Evolutionary conservation across 2,329 filamentous ascomycete genomes (phyloP).

Genomic region (Hymenoscyphus scutula): DNA sequence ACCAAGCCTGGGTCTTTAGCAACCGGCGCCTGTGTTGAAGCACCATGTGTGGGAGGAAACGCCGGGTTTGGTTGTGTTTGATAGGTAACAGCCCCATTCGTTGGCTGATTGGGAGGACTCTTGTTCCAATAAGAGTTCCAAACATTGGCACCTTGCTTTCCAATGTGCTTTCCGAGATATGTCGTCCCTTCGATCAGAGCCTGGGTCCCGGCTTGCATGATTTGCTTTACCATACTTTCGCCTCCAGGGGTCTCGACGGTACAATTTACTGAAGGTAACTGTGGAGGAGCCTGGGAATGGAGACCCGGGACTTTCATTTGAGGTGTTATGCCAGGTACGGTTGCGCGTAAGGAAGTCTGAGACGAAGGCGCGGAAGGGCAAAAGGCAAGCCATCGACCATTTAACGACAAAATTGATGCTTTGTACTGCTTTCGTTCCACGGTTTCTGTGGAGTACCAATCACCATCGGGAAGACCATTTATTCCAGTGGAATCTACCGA

Average conservation of each 20-base stretch:
- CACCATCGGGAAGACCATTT: conserved; percentile 27
- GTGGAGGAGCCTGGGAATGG: conserved; percentile 63
- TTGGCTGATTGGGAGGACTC: conserved; percentile 43
- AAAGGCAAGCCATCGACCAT: conserved; percentile 73
- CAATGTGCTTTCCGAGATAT: conserved; percentile 75
- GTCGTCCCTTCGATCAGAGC: conserved; percentile 72
- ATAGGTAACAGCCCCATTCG: conserved; percentile 41
- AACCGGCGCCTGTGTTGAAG: conserved; percentile 49
- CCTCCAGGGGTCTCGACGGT: conserved; percentile 70
- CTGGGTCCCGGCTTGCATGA: conserved; percentile 77
- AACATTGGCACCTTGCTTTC: conserved; percentile 72
- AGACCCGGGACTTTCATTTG: conserved; percentile 55
- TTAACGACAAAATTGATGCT: conserved; percentile 66
- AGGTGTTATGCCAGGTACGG: conserved; percentile 53
- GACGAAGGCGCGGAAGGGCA: conserved; percentile 70
- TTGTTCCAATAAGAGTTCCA: conserved; percentile 81
- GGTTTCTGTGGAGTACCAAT: conserved; percentile 42
- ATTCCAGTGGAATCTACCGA: conserved; percentile 38
- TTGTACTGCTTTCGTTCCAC: conserved; percentile 44
- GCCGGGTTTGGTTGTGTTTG: conserved; percentile 31
- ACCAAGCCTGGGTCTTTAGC: conserved; percentile 70
- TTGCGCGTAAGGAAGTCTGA: conserved; percentile 66
- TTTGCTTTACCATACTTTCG: conserved; percentile 70
- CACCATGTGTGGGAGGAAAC: conserved; percentile 75
- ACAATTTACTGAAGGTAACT: conserved; percentile 64